Evolutionary conservation across 805 yeast genomes (phyloP), one percentile per base, ranked within the genome.

Genomic region (Myxozyma vanderwaltii): DNA sequence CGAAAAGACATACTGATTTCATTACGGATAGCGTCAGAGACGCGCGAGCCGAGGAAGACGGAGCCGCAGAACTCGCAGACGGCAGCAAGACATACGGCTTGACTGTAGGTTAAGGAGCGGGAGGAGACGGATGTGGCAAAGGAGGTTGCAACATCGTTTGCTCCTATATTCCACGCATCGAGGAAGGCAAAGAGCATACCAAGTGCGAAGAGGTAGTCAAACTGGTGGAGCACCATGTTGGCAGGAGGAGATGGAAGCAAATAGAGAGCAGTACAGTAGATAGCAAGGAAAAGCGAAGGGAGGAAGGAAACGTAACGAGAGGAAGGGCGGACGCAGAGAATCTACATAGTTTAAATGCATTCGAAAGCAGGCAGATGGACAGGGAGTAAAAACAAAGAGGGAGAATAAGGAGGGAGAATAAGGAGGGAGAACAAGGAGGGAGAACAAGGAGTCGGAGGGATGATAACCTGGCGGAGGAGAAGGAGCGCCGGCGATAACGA

Each of bases 81-180:
- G 39, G 84, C 86, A 0, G 89, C 89, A 45, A 87, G 73, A 41
- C 85, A 67, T 88, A 85, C 84, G 19, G 90, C 91, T 72, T 86
- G 91, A 84, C 86, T 82, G 71, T 85, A 85, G 56, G 81, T 81
- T 64, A 86, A 75, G 13, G 89, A 81, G 67, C 87, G 76, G 12
- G 91, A 85, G 17, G 91, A 83, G 4, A 86, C 84, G 0, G 91
- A 82, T 2, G 91, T 85, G 0, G 91, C 86, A 17, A 47, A 47
- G 19, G 40, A 31, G 19, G 51, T 24, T 8, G 91, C 86, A 57
- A 86, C 90, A 76, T 86, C 92, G 69, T 87, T 86, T 33, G 91
- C 91, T 52, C 91, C 91, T 65, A 86, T 86, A 71, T 86, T 86
- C 80, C 83, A 86, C 2, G 91, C 91, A 73, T 86, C 91, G 65